Evolutionary conservation across 257 asterid species (phyloP).

Genomic region (Solanum pinnatisectum): DNA sequence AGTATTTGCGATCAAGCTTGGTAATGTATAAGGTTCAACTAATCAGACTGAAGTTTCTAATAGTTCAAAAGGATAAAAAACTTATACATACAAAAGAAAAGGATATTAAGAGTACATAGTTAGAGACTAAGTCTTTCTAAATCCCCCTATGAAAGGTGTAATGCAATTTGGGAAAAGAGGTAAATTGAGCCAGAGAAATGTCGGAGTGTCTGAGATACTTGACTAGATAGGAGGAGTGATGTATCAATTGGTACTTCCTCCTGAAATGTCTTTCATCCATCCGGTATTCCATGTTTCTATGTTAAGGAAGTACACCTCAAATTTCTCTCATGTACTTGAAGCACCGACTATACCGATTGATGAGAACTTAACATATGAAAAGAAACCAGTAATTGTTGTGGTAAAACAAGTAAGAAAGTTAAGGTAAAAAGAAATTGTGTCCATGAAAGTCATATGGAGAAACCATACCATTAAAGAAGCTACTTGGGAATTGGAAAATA

Average conservation of each 20-base stretch:
- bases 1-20: background rate
- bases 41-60: background rate
- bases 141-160: background rate
- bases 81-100: too few relatives aligned
- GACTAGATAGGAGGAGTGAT: too few relatives aligned
- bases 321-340: too few relatives aligned
- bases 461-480: background rate
- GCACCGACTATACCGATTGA: too few relatives aligned
- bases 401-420: background rate
- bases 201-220: too few relatives aligned
- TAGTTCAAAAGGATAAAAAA: background rate
- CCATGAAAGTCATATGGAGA: background rate
- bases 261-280: too few relatives aligned
- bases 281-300: too few relatives aligned
- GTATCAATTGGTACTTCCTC: too few relatives aligned
- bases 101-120: background rate
- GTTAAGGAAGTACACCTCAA: too few relatives aligned
- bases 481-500: background rate
- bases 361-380: too few relatives aligned
- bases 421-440: too few relatives aligned
- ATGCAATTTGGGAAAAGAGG: background rate
- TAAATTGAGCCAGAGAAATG: background rate
- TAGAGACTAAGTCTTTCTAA: background rate
- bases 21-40: background rate
- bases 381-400: too few relatives aligned